These are phyloP conservation scores for Musa acuminata DNA, from an alignment of 176 grass and related monocot species.

Conservation along the genomic window DNA sequence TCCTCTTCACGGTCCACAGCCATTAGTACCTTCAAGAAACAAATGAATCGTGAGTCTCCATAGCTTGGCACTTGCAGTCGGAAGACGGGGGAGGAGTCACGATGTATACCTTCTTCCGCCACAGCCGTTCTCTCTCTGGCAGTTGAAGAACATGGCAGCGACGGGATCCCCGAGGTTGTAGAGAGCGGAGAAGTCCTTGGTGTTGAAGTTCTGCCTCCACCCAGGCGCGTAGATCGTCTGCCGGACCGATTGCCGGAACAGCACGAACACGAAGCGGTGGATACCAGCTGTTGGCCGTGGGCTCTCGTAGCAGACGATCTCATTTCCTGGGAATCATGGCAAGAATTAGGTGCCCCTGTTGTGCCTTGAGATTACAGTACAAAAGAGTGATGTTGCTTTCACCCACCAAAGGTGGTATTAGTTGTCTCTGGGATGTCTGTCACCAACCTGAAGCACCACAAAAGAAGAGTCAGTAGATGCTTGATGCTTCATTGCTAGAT, in stretches of 20 bases:
- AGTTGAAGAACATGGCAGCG: slow-evolving; percentile 74
- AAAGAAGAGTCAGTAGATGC: neutral
- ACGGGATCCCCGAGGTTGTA: slow-evolving; percentile 66
- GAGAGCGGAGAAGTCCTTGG: slow-evolving; percentile 52
- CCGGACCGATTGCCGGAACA: slow-evolving; percentile 58
- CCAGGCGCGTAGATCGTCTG: slow-evolving; percentile 61
- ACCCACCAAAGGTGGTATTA: slow-evolving; percentile 75
- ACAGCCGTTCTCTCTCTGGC: slow-evolving; percentile 82
- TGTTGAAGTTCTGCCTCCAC: slow-evolving; percentile 80
- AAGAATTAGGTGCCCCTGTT: too few relatives aligned
- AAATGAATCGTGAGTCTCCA: neutral
- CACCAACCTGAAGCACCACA: slow-evolving; percentile 62
- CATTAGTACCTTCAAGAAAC: neutral
- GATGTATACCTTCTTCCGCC: slow-evolving; percentile 69
- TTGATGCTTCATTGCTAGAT: neutral
- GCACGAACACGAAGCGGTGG: slow-evolving; percentile 74
- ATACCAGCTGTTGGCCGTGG: slow-evolving; percentile 70
- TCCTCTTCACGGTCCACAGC: neutral
- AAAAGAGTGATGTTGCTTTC: neutral
- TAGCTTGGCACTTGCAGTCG: neutral
- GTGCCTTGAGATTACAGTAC: too few relatives aligned
- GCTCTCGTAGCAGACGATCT: slow-evolving; percentile 74
- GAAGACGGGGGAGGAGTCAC: too few relatives aligned
- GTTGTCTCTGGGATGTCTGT: slow-evolving; percentile 93
- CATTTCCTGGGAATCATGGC: slow-evolving; percentile 43